Evolutionary conservation across 2,329 filamentous ascomycete species (phyloP).

Genomic region (Aspergillus sp.): DNA sequence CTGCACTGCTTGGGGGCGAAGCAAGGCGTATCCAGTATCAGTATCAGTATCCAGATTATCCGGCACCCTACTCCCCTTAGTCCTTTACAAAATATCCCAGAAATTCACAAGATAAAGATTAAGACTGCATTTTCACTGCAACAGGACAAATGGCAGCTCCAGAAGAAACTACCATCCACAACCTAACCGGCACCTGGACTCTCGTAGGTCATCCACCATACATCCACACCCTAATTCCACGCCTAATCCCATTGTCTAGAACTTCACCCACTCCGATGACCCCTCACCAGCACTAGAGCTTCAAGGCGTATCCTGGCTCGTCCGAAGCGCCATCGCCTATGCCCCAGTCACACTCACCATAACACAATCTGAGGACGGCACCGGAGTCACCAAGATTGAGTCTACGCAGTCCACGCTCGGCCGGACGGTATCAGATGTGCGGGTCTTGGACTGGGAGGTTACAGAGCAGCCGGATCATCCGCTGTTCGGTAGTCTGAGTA

Average conservation of each 20-base stretch:
- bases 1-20: no score
- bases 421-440: not conserved
- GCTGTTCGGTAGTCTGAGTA: not conserved
- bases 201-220: not conserved
- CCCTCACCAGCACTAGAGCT: not conserved
- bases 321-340: slow-evolving; percentile 70
- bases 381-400: not conserved
- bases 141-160: not conserved
- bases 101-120: not conserved
- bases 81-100: not conserved
- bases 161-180: not conserved
- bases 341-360: not conserved
- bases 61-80: not conserved
- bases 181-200: not conserved
- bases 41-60: not conserved
- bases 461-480: not conserved
- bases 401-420: not conserved
- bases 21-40: no score
- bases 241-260: not conserved
- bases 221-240: no score
- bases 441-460: not conserved
- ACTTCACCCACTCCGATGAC: not conserved
- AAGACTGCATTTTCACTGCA: not conserved
- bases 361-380: not conserved
- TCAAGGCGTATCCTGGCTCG: slow-evolving; percentile 69